These are phyloP conservation scores for Suhomyces atakaporum DNA, from an alignment of 1,139 yeast species.

Conservation along the genomic window DNA sequence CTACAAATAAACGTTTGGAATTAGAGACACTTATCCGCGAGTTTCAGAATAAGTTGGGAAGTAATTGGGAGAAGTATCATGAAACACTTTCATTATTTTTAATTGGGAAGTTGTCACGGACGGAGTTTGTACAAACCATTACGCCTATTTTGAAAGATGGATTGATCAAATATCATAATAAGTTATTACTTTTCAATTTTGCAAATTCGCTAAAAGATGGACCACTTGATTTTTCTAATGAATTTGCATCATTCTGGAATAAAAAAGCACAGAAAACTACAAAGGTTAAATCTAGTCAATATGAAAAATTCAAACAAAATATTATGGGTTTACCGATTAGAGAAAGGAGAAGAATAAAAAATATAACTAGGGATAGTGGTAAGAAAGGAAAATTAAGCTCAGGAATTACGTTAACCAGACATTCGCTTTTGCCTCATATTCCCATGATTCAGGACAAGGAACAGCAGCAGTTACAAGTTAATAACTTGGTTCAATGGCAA, in stretches of 20 bases:
- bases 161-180: slow-evolving; percentile 67
- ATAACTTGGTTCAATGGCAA: slow-evolving; percentile 79
- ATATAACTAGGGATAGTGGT: slow-evolving; percentile 79
- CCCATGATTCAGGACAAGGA: slow-evolving; percentile 72
- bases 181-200: slow-evolving; percentile 73
- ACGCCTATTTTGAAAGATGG: slow-evolving; percentile 55
- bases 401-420: slow-evolving; percentile 77
- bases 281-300: slow-evolving; percentile 59
- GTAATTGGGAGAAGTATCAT: slow-evolving; percentile 85
- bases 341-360: slow-evolving; percentile 83
- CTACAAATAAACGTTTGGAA: slow-evolving; percentile 56
- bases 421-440: slow-evolving; percentile 80
- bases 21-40: slow-evolving; percentile 73
- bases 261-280: slow-evolving; percentile 45
- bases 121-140: slow-evolving; percentile 64
- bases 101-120: slow-evolving; percentile 76
- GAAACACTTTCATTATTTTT: slow-evolving; percentile 74
- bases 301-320: slow-evolving; percentile 80
- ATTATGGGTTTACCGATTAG: slow-evolving; percentile 83
- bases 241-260: slow-evolving; percentile 62
- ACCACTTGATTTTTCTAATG: slow-evolving; percentile 45
- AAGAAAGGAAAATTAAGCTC: slow-evolving; percentile 76
- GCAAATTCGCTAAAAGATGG: slow-evolving; percentile 82
- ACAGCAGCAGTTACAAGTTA: slow-evolving; percentile 50
- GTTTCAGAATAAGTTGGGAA: slow-evolving; percentile 70